Evolutionary conservation across 768 basidiomycete species (phyloP).

Genomic region (Ramaria rubella): DNA sequence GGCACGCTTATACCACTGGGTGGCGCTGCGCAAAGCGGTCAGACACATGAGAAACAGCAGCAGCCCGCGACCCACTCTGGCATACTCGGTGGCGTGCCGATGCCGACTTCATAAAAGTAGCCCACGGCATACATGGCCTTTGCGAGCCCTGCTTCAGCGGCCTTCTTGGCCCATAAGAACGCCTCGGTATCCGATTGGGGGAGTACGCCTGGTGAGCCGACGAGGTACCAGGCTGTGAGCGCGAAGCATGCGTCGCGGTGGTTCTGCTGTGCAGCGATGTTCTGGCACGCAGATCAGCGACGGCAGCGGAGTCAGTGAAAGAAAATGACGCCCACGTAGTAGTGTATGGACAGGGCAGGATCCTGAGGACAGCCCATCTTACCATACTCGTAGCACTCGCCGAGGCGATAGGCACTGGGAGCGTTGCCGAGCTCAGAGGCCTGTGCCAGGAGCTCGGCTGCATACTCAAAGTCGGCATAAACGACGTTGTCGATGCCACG

Average conservation of each 20-base stretch:
- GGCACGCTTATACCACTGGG: constrained; percentile 81
- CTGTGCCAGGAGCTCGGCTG: constrained; percentile 89
- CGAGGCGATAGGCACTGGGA: constrained; percentile 89
- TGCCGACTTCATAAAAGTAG: constrained; percentile 95
- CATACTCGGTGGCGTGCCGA: constrained; percentile 64
- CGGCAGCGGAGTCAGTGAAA: not conserved
- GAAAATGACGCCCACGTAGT: constrained; percentile 68
- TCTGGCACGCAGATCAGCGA: too few species aligned
- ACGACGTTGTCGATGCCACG: constrained; percentile 97
- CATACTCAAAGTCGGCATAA: constrained; percentile 94
- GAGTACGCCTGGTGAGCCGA: constrained; percentile 93
- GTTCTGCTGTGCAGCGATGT: constrained; percentile 95
- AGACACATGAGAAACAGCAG: constrained; percentile 9
- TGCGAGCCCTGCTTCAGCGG: constrained; percentile 82
- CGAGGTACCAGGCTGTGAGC: constrained; percentile 97
- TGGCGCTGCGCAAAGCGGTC: constrained; percentile 41
- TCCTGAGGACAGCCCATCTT: constrained; percentile 98
- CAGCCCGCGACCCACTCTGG: constrained; percentile 47
- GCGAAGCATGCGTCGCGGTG: constrained; percentile 98
- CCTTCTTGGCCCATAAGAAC: constrained; percentile 93
- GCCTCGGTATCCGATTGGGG: constrained; percentile 99
- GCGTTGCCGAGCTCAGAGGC: constrained; percentile 95
- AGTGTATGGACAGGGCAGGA: constrained; percentile 94
- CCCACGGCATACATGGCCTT: constrained; percentile 99
- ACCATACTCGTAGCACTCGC: constrained; percentile 99